Conservation (phyloP, 2,329 filamentous ascomycete species). For the Talaromyces sp. region DNA sequence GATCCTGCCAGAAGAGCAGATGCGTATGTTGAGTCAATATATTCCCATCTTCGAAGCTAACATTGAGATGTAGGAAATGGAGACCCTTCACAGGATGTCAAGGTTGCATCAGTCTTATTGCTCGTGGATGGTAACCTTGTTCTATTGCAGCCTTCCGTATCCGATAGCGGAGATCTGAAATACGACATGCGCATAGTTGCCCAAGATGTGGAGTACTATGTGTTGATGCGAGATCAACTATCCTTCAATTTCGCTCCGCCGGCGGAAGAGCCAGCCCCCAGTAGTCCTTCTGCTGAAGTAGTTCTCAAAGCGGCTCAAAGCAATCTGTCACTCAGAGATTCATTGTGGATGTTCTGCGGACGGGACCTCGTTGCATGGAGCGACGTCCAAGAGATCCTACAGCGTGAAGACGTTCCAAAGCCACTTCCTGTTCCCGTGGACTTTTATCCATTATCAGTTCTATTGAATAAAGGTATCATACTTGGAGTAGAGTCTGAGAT, state of each 20-base stretch:
- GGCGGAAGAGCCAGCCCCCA: conserved; percentile 49
- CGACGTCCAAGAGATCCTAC: conserved; percentile 79
- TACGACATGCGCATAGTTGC: conserved; percentile 98
- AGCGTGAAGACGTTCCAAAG: conserved; percentile 69
- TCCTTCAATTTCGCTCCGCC: conserved; percentile 49
- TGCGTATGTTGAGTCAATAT: conserved; percentile 53
- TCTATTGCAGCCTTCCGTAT: conserved; percentile 80
- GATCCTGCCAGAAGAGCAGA: conserved; percentile 88
- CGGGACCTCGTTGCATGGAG: conserved; percentile 83
- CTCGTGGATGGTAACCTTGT: conserved; percentile 97
- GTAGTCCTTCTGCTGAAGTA: conserved; percentile 50
- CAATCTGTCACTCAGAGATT: conserved; percentile 69
- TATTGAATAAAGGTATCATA: conserved; percentile 86
- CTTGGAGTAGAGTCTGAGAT: conserved; percentile 89
- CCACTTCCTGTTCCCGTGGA: conserved; percentile 81
- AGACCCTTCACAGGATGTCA: conserved; percentile 92
- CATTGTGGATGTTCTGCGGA: conserved; percentile 92
- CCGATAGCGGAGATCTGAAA: conserved; percentile 79
- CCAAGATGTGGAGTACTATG: conserved; percentile 94
- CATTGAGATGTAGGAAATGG: conserved; percentile 60
- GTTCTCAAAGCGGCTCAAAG: conserved; percentile 45
- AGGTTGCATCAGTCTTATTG: conserved; percentile 88
- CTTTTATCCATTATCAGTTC: conserved; percentile 87
- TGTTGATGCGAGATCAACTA: conserved; percentile 82
- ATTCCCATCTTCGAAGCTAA: conserved; percentile 21